Conservation (phyloP, 2,329 filamentous ascomycete species). For the Phaeophleospora eucalypticola region DNA sequence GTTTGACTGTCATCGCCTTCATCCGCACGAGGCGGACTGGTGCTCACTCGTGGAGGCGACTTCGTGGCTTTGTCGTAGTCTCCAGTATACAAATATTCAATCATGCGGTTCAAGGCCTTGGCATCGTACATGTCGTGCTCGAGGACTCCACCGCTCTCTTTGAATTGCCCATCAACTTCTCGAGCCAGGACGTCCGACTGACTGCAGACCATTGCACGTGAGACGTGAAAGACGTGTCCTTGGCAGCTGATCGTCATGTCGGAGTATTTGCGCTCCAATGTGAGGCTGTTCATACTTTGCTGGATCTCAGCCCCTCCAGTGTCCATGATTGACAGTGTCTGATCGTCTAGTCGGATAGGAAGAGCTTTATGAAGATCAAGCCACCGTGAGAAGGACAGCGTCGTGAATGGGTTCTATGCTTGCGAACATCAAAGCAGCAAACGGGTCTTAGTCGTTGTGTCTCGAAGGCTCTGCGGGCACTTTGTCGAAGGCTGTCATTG, state of each 20-base stretch:
- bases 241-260: slow-evolving; percentile 6
- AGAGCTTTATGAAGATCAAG: too few relatives aligned
- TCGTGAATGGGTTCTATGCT: too few relatives aligned
- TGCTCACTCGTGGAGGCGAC: neutral
- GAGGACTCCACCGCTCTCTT: slow-evolving; percentile 2
- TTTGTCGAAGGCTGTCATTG: too few relatives aligned
- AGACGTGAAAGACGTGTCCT: neutral
- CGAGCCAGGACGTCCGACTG: neutral
- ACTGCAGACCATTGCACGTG: slow-evolving; percentile 2
- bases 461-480: too few relatives aligned
- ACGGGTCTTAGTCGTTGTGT: too few relatives aligned
- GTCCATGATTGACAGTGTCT: too few relatives aligned
- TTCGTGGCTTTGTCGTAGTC: neutral
- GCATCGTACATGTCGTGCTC: slow-evolving; percentile 4
- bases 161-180: neutral
- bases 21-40: neutral
- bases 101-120: slow-evolving; percentile 3
- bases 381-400: too few relatives aligned
- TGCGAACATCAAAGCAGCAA: too few relatives aligned
- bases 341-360: too few relatives aligned
- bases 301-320: too few relatives aligned
- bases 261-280: neutral
- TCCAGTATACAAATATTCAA: slow-evolving; percentile 4
- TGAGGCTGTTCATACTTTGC: neutral
- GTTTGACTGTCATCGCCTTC: neutral